Evolutionary conservation across 2,329 filamentous ascomycete species (phyloP).

Genomic region (Mycocentrospora acerina): DNA sequence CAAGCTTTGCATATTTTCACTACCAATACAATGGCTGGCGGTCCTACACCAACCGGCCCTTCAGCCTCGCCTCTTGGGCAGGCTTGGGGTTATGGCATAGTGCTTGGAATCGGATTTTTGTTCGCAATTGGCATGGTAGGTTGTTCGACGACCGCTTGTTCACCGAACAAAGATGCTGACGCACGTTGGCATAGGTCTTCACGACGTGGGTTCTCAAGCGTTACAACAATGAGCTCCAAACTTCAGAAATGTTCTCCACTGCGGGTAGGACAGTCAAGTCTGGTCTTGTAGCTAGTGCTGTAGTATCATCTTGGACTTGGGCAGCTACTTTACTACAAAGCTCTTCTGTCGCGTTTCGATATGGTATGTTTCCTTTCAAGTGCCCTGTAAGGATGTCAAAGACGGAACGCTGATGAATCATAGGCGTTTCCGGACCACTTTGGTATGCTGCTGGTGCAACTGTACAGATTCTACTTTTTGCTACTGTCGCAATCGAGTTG

Average conservation of each 20-base stretch:
- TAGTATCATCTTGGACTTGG: slow-evolving; percentile 34
- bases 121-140: slow-evolving; percentile 33
- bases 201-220: slow-evolving; percentile 33
- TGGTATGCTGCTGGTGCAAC: slow-evolving; percentile 38
- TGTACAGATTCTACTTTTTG: slow-evolving; percentile 35
- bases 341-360: slow-evolving; percentile 36
- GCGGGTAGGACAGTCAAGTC: slow-evolving; percentile 36
- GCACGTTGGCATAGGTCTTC: slow-evolving; percentile 17
- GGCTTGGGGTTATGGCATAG: slow-evolving; percentile 37
- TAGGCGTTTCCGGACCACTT: slow-evolving; percentile 35
- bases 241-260: slow-evolving; percentile 35
- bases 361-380: slow-evolving; percentile 16
- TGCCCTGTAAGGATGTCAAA: background rate
- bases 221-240: slow-evolving; percentile 34
- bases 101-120: slow-evolving; percentile 34
- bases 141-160: background rate
- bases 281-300: slow-evolving; percentile 32
- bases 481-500: slow-evolving; percentile 34
- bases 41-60: slow-evolving; percentile 25
- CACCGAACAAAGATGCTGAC: background rate
- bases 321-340: slow-evolving; percentile 33
- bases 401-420: background rate
- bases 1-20: background rate
- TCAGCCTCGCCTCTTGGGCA: slow-evolving; percentile 28
- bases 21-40: slow-evolving; percentile 23